Evolutionary conservation across 495 filamentous ascomycete species (phyloP), one percentile per base, ranked within the genome.

Genomic region (Friedmanniomyces simplex): DNA sequence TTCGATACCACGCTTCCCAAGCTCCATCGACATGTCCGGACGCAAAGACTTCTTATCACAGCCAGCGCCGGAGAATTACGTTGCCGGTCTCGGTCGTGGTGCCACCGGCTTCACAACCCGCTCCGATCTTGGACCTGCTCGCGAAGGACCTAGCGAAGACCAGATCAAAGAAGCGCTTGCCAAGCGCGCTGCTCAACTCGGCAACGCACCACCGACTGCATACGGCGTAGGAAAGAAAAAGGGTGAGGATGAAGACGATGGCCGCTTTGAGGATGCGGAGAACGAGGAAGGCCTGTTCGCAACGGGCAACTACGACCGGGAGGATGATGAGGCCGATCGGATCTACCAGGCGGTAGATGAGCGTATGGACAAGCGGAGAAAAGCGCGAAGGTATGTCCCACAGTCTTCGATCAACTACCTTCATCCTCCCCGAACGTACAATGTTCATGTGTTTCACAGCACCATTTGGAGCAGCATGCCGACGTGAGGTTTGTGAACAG

Each of bases 101-200:
- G 93, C 93, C 4, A 99, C 94, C 0, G 93, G 94, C 32, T 99
- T 99, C 72, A 97, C 93, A 5, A 99, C 93, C 13, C 84, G 94
- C 32, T 96, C 91, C 43, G 93, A 99, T 79, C 77, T 99, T 32
- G 93, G 93, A 43, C 94, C 94, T 37, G 94, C 94, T 52, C 83
- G 93, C 60, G 93, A 97, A 78, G 93, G 93, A 13, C 94, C 93
- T 21, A 95, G 87, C 57, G 93, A 96, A 67, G 93, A 99, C 63
- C 90, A 96, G 70, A 96, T 97, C 75, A 96, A 97, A 70, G 93
- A 94, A 65, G 89, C 88, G 46, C 84, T 99, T 63, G 90, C 90
- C 41, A 91, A 95, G 68, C 81, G 93, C 63, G 91, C 91, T 20
- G 86, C 86, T 59, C 80, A 83, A 63, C 80, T 97, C 1, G 94